Percentiles rank a stretch among this genome's conserved stretches.
Evolutionary conservation across 768 basidiomycete species (phyloP).

Genomic region (Filobasidium wieringae): DNA sequence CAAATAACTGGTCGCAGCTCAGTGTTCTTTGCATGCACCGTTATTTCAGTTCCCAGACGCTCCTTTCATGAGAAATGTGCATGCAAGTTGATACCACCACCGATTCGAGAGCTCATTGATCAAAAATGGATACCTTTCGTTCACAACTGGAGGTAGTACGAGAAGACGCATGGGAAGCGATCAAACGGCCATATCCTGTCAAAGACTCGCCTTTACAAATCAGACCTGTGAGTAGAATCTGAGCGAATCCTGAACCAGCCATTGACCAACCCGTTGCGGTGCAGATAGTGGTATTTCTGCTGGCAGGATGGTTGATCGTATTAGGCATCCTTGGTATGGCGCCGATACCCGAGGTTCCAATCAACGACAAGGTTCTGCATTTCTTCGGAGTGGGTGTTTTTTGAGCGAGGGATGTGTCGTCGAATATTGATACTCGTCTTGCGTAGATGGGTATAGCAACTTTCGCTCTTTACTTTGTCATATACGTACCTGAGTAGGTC

Average conservation of each 20-base stretch:
- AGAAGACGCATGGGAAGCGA: neutral
- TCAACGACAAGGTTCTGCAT: constrained; percentile 38
- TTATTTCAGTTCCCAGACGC: too few relatives aligned
- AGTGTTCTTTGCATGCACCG: too few relatives aligned
- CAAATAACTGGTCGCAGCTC: too few relatives aligned
- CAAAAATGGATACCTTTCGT: neutral
- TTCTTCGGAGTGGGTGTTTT: constrained; percentile 32
- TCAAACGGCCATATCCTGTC: constrained; percentile 21
- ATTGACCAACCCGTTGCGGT: neutral
- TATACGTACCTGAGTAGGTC: constrained; percentile 36
- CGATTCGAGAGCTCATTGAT: too few relatives aligned
- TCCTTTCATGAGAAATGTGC: too few relatives aligned
- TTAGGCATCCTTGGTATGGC: constrained; percentile 33
- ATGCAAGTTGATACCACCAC: too few relatives aligned
- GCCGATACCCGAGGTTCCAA: constrained; percentile 27
- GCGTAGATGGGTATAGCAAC: constrained; percentile 31
- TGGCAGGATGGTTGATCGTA: constrained; percentile 31
- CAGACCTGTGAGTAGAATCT: constrained; percentile 26
- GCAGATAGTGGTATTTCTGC: constrained; percentile 29
- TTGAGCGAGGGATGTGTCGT: neutral
- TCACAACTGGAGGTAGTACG: neutral
- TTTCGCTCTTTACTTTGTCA: constrained; percentile 33
- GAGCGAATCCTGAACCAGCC: neutral
- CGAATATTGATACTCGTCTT: neutral
- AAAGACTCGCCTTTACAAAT: constrained; percentile 27